phyloP scores from a whole-genome alignment of 345 rosid genomes.

The Acer yangbiense region DNA sequence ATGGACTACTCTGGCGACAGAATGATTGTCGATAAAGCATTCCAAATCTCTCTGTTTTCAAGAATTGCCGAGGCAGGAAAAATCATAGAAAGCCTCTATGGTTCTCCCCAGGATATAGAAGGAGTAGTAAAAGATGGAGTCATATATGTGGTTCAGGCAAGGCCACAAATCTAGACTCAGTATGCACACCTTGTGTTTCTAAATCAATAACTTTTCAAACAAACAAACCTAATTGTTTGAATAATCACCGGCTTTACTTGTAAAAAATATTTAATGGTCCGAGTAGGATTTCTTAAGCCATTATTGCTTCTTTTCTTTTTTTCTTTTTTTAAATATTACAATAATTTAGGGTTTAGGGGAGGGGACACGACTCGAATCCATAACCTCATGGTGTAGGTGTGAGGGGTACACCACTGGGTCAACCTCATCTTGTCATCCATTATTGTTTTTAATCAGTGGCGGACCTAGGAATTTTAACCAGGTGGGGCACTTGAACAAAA shows the following conservation, averaged over 20 bases:
- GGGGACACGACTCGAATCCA: no score
- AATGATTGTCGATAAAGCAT: slow-evolving; percentile 27
- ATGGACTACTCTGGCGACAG: slow-evolving; percentile 41
- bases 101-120: slow-evolving; percentile 40
- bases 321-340: no score
- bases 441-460: no score
- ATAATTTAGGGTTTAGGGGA: no score
- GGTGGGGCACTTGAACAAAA: no score
- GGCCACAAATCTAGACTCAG: slow-evolving; percentile 32
- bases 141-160: slow-evolving; percentile 39
- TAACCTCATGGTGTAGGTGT: no score
- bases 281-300: background rate
- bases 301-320: background rate
- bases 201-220: background rate
- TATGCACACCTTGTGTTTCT: background rate
- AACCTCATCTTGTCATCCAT: no score
- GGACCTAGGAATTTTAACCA: no score
- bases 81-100: slow-evolving; percentile 36
- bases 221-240: background rate
- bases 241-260: background rate
- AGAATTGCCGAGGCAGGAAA: slow-evolving; percentile 43
- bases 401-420: no score
- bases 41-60: slow-evolving; percentile 33
- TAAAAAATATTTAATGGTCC: background rate
- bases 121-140: slow-evolving; percentile 41